Base-by-base conservation (phyloP, 306 rosid species). In the Bauhinia variegata region DNA sequence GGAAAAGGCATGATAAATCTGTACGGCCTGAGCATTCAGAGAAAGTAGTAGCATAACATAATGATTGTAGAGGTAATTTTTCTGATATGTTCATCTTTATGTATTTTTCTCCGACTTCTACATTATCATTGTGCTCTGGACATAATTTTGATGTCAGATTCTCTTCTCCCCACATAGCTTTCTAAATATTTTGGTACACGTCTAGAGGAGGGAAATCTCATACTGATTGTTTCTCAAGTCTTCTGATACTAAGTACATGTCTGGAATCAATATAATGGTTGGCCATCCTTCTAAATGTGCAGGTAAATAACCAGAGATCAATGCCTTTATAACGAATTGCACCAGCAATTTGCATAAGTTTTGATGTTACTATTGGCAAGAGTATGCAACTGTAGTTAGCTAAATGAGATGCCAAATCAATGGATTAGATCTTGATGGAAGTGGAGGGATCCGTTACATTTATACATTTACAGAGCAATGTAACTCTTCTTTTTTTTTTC, bases 1-100 rank as follows among this genome's bases (percentile, higher is more conserved):
- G 96, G 83, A 68, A 80, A 65, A 54, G 65, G 56, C 54, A 30
- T 23, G 71, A 75, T 42, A 72, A 49, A 7, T 54, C 75, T 57
- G 15, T 59, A 41, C 73, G 23, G 42, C 60, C 31, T 59, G 80
- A 74, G 72, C 65, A 14, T 30, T 64, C 73, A 60, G 78, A 78
- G 75, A 67, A 77, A 44, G 72, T 72, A 65, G 77, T 71, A 65
- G 63, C 63, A 30, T 82, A 60, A 68, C 66, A 30, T 84, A 23
- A 50, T 56, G 32, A 63, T 60, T 43, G 12, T 43, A 52, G 60
- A 69, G 78, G 84, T 75, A 75, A 63, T 55, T 67, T 15, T 52
- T 4, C 47, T 65, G 10, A 7, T n/a, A 66, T 51, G 38, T 31
- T 63, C 11, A 5, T 31, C 19, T 28, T 30, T 54, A 5, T 43